Evolutionary conservation across 495 filamentous ascomycete genomes (phyloP), one percentile per base, ranked within the genome.

Genomic region (Xylaria intraflava): DNA sequence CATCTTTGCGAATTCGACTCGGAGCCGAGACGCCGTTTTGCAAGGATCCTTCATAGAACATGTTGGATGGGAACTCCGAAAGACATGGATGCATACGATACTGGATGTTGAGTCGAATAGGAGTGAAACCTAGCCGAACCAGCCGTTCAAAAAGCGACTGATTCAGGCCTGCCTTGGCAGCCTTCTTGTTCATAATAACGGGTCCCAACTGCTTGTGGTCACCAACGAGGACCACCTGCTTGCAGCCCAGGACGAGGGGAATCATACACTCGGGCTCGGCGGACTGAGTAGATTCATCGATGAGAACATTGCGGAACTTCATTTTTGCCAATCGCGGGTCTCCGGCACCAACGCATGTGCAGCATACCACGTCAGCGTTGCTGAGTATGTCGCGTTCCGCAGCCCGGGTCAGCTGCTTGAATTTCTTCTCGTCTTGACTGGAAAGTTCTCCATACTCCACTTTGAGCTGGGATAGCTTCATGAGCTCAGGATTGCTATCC

Each of bases 181-280:
- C 93, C 70, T 96, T 97, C 81, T 99, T 99, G 78, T 97, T 97
- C 94, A 99, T 99, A 68, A 99, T 96, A 61, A 99, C 93, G 8
- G 93, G 93, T 0, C 93, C 93, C 53, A 99, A 84, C 69, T 99
- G 93, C 68, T 96, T 94, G 70, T 99, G 94, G 72, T 99, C 93
- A 53, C 93, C 93, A 44, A 99, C 93, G 17, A 99, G 82, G 3
- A 99, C 93, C 27, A 95, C 90, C 66, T 99, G 93, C 75, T 97
- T 99, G 77, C 93, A 97, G 27, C 93, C 94, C 6, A 99, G 78
- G 39, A 99, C 93, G 39, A 99, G 75, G 19, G 93, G 93, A 63
- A 99, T 99, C 92, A 97, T 96, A 70, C 94, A 97, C 67, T 99
- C 93, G 1, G 93, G 93, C 68, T 99, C 93, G 8, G 93, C 93